Evolutionary conservation across 2,329 filamentous ascomycete species (phyloP), one percentile per base, ranked within the genome.

Genomic region (Fusarium globosum): DNA sequence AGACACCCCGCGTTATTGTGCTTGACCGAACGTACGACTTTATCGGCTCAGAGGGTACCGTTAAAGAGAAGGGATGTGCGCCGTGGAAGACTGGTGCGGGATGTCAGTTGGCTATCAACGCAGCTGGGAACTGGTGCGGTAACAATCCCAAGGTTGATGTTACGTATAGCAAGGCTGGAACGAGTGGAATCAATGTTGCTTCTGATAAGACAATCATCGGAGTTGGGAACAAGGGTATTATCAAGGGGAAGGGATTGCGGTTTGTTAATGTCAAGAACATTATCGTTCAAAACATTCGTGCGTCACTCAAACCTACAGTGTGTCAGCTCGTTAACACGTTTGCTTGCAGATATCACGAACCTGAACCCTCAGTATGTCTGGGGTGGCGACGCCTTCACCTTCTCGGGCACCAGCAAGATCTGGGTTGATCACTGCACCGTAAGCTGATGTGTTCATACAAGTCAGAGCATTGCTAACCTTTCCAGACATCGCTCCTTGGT

Each of bases 141-240:
- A 55, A 45, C 12, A 38, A 72, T 18, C n/a, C 65, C 2, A 33
- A 45, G 7, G 62, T 56, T 6, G 60, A 70, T 16, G 65, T 67
- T 28, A 62, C 58, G 2, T 73, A 69, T 3, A 45, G 48, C 10
- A 69, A 72, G 45, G 71, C 69, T 28, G 65, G 57, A 4, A 69
- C 48, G 2, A 38, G 30, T 6, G 49, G 59, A 6, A 72, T 72
- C 6, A 58, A 67, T 7, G 82, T 85, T 10, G 80, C 74, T 21
- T 82, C 80, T 59, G 81, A 86, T 74, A 85, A 85, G 76, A 81
- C 81, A 3, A 78, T 85, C 52, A 70, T 85, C 30, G 83, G 83
- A 8, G 77, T 79, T 30, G 83, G 83, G 7, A 79, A 71, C 52
- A 80, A 78, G 39, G 83, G 80, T 41, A 77, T 84, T 7, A 80